Evolutionary conservation across 108 stramenopile genomes (phyloP).

Genomic region (Nitzschia sp.): DNA sequence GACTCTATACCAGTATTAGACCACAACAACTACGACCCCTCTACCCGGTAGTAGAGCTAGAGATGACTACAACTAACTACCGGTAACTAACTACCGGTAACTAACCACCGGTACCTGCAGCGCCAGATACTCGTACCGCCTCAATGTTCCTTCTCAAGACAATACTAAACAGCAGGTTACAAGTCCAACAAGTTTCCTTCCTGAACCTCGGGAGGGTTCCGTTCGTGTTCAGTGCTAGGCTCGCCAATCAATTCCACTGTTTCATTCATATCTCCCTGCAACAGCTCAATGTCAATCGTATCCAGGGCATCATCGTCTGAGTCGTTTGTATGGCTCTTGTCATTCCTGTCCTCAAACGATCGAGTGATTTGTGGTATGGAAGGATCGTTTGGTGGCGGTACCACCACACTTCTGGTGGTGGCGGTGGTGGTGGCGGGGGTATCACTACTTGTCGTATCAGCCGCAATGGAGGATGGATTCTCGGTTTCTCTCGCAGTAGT

Average conservation of each 20-base stretch:
- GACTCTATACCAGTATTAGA: too few species aligned
- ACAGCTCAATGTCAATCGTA: constrained; percentile 4
- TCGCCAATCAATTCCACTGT: neutral
- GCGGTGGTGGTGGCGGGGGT: too few species aligned
- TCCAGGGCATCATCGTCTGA: neutral
- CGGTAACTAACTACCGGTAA: too few species aligned
- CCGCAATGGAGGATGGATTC: neutral
- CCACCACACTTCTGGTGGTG: neutral
- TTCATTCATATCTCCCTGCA: constrained; percentile 5
- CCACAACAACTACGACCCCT: too few species aligned
- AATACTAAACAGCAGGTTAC: too few species aligned
- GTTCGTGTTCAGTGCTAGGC: constrained; percentile 1
- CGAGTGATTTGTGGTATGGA: neutral
- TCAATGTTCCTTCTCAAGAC: too few species aligned
- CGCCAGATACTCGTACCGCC: too few species aligned
- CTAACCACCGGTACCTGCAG: too few species aligned
- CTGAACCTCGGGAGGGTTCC: constrained; percentile 11
- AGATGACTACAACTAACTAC: too few species aligned
- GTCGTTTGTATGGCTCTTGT: constrained; percentile 12
- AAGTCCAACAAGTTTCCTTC: constrained; percentile 1
- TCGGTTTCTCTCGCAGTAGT: too few species aligned
- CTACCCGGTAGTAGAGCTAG: too few species aligned
- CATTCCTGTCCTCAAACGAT: constrained; percentile 19
- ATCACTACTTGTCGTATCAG: neutral
- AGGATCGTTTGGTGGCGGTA: neutral